Base-by-base conservation (phyloP, 345 rosid species). In the Arabis alpina region DNA sequence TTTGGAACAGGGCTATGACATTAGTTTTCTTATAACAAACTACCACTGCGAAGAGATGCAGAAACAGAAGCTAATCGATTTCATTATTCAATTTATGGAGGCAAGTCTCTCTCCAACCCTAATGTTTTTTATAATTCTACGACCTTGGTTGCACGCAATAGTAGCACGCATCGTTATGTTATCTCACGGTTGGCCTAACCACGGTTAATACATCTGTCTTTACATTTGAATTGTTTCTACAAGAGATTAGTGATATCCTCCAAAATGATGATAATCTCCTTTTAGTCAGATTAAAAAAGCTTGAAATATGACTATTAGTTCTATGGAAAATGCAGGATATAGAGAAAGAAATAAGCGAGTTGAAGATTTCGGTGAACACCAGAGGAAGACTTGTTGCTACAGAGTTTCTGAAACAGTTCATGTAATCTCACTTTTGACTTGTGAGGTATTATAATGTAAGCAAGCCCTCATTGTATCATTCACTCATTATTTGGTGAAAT, bases 21-120 rank as follows among this genome's bases (percentile, higher is more conserved):
- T 94, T 19, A 94, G 99, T 82, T 94, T 94, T 83, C 95, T 94
- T 16, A 85, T 91, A 77, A 94, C 97, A 12, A 91, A 94, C 84
- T 91, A 83, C 81, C 97, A 91, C 82, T 91, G 96, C 12, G 97
- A 94, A 81, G 97, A 94, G 71, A 88, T 94, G 99, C 99, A 91
- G 82, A 94, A 94, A 80, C 88, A 83, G 66, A 94, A 88, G 82
- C 96, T 94, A 53, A 88, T 94, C 16, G 96, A 94, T 82, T 94
- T 94, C 80, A 91, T 94, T 8, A 83, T 94, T 81, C 97, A 94
- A 78, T 94, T 94, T 76, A 88, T 94, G 96, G 99, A 94, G 89
- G 99, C 85, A 85, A 89, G 91, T 58, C 72, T 76, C 72, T 71
- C 45, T 32, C 70, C 50, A 23, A 44, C 61, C 23, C 57, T 54